These are phyloP conservation scores for Zymoseptoria brevis DNA, from an alignment of 2,329 filamentous ascomycete species.

Conservation along the genomic window DNA sequence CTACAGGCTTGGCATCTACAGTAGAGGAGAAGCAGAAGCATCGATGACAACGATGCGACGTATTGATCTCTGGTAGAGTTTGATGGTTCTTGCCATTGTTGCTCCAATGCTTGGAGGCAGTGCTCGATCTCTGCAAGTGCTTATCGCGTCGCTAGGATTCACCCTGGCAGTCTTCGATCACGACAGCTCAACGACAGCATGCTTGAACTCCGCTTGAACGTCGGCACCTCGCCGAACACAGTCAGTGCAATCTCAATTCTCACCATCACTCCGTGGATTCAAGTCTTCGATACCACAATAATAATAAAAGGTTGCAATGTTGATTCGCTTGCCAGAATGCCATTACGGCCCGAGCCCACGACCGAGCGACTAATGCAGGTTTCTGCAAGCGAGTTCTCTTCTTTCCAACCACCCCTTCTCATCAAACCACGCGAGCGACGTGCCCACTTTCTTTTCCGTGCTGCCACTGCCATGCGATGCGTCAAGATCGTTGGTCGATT, in stretches of 20 bases:
- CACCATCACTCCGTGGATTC: too few relatives aligned
- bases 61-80: too few relatives aligned
- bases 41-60: too few relatives aligned
- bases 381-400: background rate
- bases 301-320: too few relatives aligned
- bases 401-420: background rate
- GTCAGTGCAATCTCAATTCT: background rate
- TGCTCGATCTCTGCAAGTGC: too few relatives aligned
- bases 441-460: background rate
- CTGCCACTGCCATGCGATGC: background rate
- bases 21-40: too few relatives aligned
- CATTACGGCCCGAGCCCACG: background rate
- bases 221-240: background rate
- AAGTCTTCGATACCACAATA: too few relatives aligned
- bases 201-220: background rate
- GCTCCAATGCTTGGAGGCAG: too few relatives aligned
- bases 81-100: too few relatives aligned
- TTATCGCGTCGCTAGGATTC: background rate
- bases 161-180: background rate
- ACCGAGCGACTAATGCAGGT: background rate
- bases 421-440: background rate
- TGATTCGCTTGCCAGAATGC: background rate
- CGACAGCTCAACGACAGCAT: background rate
- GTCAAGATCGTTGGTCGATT: background rate
- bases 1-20: too few relatives aligned